Conservation (phyloP, 495 filamentous ascomycete species). For the Podospora didyma region DNA sequence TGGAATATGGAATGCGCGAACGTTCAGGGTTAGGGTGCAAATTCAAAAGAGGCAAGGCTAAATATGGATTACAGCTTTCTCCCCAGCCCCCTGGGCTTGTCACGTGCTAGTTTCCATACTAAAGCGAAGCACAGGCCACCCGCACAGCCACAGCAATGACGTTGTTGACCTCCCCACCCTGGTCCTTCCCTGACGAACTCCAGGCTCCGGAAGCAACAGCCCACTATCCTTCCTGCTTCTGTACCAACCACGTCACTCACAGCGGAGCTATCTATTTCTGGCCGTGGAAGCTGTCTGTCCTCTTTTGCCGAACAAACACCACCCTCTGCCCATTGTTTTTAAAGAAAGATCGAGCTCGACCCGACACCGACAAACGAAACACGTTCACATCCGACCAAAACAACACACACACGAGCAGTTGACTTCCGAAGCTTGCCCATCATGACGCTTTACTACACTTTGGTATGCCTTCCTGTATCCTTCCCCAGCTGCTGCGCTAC, state of each 20-base stretch:
- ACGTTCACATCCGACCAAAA: neutral
- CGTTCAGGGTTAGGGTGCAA: no score
- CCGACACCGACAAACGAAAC: constrained; percentile 1
- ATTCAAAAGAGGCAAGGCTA: no score
- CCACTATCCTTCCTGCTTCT: constrained; percentile 15
- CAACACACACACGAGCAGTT: neutral
- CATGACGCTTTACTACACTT: constrained; percentile 99
- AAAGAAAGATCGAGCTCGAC: neutral
- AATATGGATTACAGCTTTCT: neutral
- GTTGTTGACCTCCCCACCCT: constrained; percentile 17
- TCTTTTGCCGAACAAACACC: constrained; percentile 3
- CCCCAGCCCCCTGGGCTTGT: neutral
- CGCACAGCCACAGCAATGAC: constrained; percentile 24
- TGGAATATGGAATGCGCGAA: no score
- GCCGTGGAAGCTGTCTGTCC: constrained; percentile 3
- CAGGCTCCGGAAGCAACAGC: constrained; percentile 8
- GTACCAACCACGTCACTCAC: constrained; percentile 29
- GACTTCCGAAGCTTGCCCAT: constrained; percentile 30
- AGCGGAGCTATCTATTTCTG: neutral
- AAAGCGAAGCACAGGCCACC: neutral
- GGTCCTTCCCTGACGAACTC: constrained; percentile 7
- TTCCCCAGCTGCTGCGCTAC: constrained; percentile 3
- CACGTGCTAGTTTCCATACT: no score
- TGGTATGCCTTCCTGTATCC: constrained; percentile 58
- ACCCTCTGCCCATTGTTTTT: neutral